Percentiles rank a stretch among this genome's conserved stretches.
Conservation (phyloP, 371 early-diverging fungal species). For the Mortierella sp. region DNA sequence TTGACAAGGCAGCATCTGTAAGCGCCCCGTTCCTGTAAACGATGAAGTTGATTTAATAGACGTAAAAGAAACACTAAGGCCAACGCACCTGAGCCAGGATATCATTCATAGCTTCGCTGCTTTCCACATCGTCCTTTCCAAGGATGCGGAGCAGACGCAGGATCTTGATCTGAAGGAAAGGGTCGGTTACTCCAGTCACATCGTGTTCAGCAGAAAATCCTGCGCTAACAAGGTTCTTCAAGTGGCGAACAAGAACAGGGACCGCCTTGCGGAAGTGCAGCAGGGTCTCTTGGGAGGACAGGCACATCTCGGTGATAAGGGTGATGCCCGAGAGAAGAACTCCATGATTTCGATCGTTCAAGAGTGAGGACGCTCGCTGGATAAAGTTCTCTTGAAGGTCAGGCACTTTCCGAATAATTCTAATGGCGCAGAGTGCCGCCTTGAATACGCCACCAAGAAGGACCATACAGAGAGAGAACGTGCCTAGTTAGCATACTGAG, state of each 20-base stretch:
- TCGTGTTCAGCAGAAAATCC: conserved; percentile 97
- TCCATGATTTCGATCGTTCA: conserved; percentile 96
- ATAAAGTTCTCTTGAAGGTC: conserved; percentile 92
- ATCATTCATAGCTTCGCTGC: conserved; percentile 97
- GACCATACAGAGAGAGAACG: too few species aligned
- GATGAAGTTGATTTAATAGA: too few species aligned
- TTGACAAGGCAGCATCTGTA: too few species aligned
- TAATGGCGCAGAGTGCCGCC: conserved; percentile 94
- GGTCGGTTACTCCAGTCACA: conserved; percentile 96
- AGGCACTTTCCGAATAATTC: conserved; percentile 93
- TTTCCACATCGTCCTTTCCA: conserved; percentile 85
- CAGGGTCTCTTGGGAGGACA: conserved; percentile 73
- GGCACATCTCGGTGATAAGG: conserved; percentile 92
- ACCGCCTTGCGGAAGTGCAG: conserved; percentile 74
- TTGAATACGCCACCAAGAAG: conserved; percentile 70
- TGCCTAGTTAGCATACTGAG: too few species aligned
- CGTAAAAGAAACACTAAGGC: too few species aligned
- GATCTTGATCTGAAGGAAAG: conserved; percentile 97
- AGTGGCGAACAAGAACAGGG: conserved; percentile 86
- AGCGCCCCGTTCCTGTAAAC: too few species aligned
- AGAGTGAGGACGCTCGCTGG: conserved; percentile 73
- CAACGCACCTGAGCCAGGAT: conserved; percentile 88
- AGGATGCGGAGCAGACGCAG: conserved; percentile 90
- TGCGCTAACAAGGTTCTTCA: conserved; percentile 88
- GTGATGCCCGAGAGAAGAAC: conserved; percentile 93